These are phyloP conservation scores for Dryadomyces quercivorus DNA, from an alignment of 2,329 filamentous ascomycete genomes.

Conservation along the genomic window DNA sequence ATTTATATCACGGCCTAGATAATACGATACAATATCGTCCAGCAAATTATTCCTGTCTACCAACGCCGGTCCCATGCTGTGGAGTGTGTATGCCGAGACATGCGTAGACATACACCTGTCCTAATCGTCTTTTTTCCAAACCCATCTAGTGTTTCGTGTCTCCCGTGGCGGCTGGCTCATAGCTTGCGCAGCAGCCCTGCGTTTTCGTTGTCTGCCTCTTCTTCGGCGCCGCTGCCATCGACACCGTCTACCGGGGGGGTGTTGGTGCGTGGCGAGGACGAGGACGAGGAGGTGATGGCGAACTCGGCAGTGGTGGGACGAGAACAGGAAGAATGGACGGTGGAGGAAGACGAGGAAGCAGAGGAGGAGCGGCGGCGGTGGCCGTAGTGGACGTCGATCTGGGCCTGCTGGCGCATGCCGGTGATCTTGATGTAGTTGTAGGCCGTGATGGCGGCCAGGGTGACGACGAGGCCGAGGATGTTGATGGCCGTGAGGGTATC, in stretches of 20 bases:
- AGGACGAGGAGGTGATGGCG: background rate
- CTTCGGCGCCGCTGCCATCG: constrained; percentile 9
- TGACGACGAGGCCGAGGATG: constrained; percentile 74
- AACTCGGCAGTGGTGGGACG: background rate
- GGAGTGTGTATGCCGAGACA: background rate
- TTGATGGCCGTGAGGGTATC: constrained; percentile 83
- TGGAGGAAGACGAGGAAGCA: constrained; percentile 20
- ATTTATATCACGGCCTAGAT: background rate
- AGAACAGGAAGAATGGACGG: background rate
- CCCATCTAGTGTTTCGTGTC: constrained; percentile 3
- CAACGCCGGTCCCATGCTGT: background rate
- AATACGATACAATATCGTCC: background rate
- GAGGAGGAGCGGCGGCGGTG: constrained; percentile 19
- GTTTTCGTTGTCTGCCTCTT: constrained; percentile 31
- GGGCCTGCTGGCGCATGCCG: constrained; percentile 74
- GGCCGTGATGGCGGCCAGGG: constrained; percentile 69
- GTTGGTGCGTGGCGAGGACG: background rate
- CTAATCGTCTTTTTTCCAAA: background rate
- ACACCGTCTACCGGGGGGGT: background rate
- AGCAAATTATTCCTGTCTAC: background rate
- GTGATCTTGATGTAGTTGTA: constrained; percentile 95
- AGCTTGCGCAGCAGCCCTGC: constrained; percentile 29
- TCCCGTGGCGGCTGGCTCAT: constrained; percentile 12
- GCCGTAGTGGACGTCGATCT: constrained; percentile 32
- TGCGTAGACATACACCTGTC: background rate